Base-by-base conservation (phyloP, 176 grass and related monocot genomes). In the Dendrocalamus sinicus region DNA sequence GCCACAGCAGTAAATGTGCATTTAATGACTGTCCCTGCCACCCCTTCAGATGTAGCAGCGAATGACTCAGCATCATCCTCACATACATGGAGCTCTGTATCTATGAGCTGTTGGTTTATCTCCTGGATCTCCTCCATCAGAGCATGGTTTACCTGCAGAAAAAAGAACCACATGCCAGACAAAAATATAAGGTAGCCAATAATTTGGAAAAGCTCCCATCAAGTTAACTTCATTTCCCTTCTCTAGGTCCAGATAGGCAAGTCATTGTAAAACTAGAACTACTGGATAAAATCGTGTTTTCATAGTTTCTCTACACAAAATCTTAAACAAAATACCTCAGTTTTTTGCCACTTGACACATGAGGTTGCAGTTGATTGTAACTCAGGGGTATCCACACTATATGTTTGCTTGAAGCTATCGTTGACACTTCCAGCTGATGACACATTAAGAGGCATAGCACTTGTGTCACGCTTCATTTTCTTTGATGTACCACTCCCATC, bases 381-480 rank as follows among this genome's bases (percentile, higher is more conserved):
- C 80, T 99, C 93, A 65, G 90, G 91, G 66, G 75, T 81, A 81
- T 86, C 88, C 54, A 89, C 71, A 57, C 39, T 79, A 72, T 75
- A 92, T 48, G 84, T 79, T 71, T 89, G 88, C 88, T 86, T 94
- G 47, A 98, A 90, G 86, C 89, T 98, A 78, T 95, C 91, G 22
- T 90, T 92, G 52, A 92, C 78, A 61, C 96, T 95, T 60, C 87
- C 93, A 89, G 93, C 83, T 63, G 88, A 89, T 78, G 88, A 89
- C 51, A 91, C 88, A 88, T 91, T 94, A 84, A 96, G 87, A 70
- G 96, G 96, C 96, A 99, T 96, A 37, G 96, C 96, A 82, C 92
- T 99, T 11, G 96, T 99, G 82, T 99, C 94, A 67, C 96, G 90
- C 78, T 99, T 99, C 86, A 99, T 99, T 92, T 99, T 99, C 88